Conservation (phyloP, 2,329 filamentous ascomycete genomes). For the Knufia fluminis region DNA sequence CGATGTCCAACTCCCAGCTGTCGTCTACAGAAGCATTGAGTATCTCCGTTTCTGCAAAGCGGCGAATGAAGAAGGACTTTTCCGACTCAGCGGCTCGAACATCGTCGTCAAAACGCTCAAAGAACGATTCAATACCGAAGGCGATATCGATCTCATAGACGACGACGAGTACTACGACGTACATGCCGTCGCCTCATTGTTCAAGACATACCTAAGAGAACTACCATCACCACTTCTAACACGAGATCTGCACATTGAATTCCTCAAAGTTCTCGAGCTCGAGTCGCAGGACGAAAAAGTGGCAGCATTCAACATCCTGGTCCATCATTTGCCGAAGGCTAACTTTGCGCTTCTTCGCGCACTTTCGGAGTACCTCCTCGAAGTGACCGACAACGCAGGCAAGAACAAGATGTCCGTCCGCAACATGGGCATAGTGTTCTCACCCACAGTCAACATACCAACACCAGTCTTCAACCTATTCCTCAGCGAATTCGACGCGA, state of each 20-base stretch:
- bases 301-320: constrained; percentile 62
- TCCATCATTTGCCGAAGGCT: constrained; percentile 66
- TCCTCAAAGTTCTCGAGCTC: constrained; percentile 76
- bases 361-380: constrained; percentile 77
- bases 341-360: constrained; percentile 78
- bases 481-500: constrained; percentile 76
- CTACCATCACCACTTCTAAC: constrained; percentile 86
- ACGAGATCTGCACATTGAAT: constrained; percentile 79
- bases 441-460: constrained; percentile 91
- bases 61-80: constrained; percentile 83
- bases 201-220: constrained; percentile 91
- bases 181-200: constrained; percentile 83
- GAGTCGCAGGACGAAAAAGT: constrained; percentile 68
- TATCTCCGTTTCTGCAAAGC: constrained; percentile 80
- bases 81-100: constrained; percentile 93
- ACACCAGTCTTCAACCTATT: constrained; percentile 91
- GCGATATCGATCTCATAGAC: constrained; percentile 75
- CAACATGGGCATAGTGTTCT: constrained; percentile 97
- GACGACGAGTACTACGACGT: constrained; percentile 88
- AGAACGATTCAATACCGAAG: constrained; percentile 87
- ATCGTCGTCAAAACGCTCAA: constrained; percentile 82
- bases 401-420: constrained; percentile 97
- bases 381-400: constrained; percentile 81
- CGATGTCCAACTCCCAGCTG: constrained; percentile 70
- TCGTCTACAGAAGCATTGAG: constrained; percentile 91